Evolutionary conservation across 805 yeast species (phyloP).

Genomic region (Candida ficus): DNA sequence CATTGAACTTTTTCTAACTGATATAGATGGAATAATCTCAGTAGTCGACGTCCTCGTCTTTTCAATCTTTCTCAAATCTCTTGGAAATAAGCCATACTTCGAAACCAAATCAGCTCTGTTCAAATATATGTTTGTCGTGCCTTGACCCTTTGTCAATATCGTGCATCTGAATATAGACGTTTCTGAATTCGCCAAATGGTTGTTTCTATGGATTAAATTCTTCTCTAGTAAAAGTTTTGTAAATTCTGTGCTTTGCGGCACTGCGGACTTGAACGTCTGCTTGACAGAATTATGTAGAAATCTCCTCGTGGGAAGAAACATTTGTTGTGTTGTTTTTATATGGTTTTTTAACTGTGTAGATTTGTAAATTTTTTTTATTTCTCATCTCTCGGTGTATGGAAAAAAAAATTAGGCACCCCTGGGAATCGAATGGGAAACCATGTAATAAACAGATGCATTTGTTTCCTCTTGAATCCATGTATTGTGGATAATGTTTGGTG

Average conservation of each 20-base stretch:
- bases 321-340: too few relatives aligned
- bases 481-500: too few relatives aligned
- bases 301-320: background rate
- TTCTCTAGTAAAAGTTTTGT: slow-evolving; percentile 32
- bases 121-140: slow-evolving; percentile 64
- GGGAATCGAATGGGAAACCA: too few relatives aligned
- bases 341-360: too few relatives aligned
- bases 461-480: too few relatives aligned
- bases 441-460: too few relatives aligned
- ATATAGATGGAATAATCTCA: slow-evolving; percentile 78
- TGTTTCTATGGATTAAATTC: slow-evolving; percentile 31
- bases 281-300: background rate
- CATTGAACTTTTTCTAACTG: slow-evolving; percentile 67
- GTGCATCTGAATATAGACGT: slow-evolving; percentile 64
- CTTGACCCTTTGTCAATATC: slow-evolving; percentile 42
- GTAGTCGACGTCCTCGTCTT: slow-evolving; percentile 41
- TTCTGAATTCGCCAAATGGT: slow-evolving; percentile 29
- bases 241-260: slow-evolving; percentile 11
- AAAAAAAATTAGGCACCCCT: too few relatives aligned
- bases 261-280: background rate
- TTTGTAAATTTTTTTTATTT: too few relatives aligned
- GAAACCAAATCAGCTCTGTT: slow-evolving; percentile 68
- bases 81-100: slow-evolving; percentile 74
- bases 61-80: slow-evolving; percentile 89
- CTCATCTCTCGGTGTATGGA: too few relatives aligned